Evolutionary conservation across 805 yeast genomes (phyloP).

Genomic region (Candida nemodendra): DNA sequence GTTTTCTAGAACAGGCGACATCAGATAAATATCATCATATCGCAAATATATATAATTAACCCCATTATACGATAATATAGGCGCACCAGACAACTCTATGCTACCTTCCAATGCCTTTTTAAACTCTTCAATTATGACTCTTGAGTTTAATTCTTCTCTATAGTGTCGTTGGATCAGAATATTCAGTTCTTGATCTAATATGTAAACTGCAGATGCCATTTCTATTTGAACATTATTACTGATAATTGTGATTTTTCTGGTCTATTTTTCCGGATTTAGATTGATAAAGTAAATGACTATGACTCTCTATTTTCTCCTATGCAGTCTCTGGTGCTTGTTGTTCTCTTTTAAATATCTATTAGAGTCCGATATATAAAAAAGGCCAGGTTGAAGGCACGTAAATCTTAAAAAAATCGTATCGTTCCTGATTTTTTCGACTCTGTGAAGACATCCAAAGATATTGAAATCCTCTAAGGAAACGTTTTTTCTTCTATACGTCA

Average conservation of each 20-base stretch:
- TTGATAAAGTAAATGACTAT: no score
- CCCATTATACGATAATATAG: constrained; percentile 48
- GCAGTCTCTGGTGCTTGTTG: no score
- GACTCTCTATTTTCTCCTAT: no score
- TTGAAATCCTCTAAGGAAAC: no score
- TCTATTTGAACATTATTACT: background rate
- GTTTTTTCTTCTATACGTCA: no score
- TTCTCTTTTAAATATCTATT: no score
- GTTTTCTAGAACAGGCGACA: constrained; percentile 45
- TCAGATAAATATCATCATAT: constrained; percentile 43
- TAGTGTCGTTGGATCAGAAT: constrained; percentile 35
- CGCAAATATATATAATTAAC: constrained; percentile 53
- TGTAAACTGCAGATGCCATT: constrained; percentile 37
- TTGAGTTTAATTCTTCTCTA: constrained; percentile 29
- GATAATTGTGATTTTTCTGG: no score
- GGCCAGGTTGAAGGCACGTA: no score
- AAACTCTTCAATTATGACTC: constrained; percentile 30
- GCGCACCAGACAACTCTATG: constrained; percentile 33
- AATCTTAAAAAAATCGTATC: no score
- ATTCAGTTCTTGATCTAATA: constrained; percentile 31
- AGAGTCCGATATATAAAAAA: no score
- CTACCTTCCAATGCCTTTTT: constrained; percentile 16
- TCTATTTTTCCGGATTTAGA: background rate
- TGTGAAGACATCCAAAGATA: no score
- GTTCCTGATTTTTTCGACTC: no score